Evolutionary conservation across 2,329 filamentous ascomycete species (phyloP), one percentile per base, ranked within the genome.

Genomic region (Raffaelea ambrosiae): DNA sequence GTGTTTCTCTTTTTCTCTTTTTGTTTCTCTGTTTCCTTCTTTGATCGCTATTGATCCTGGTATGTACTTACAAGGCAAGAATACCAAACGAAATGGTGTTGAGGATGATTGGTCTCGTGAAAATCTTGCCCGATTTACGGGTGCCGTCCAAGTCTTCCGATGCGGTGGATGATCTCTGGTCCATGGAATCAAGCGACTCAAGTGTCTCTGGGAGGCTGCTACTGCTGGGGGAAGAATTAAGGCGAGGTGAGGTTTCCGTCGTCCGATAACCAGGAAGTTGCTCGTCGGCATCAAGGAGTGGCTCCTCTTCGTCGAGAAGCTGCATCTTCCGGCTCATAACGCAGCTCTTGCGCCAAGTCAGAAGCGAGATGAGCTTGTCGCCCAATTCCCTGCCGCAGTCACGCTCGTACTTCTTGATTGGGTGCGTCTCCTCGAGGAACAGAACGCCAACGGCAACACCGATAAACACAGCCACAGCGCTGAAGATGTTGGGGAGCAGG

Each of bases 351-450:
- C 63, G 64, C 42, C 63, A 54, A 1, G 63, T 58, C 11, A 77
- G 56, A 46, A 70, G 64, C 4, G 66, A 66, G 18, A 80, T 54
- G 35, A 97, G 69, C 72, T 81, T 86, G 58, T 83, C 75, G 50
- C 93, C 91, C 20, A 88, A 60, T 61, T 91, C 85, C 14, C 86
- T 66, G 5, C 91, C 90, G 33, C 77, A 71, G 63, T 98, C 93
- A 40, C 78, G 79, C 48, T 82, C 75, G 55, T 81, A 66, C 68
- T 86, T 95, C 70, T 86, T 86, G 62, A 86, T 81, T 44, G 83
- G 77, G 61, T 98, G 93, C 1, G 93, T 97, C 69, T 98, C 93
- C 62, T 98, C 89, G 48, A 98, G 73, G 61, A 95, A 96, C 19
- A 96, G 67, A 47, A 94, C 71, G 18, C 90, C 90, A 46, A 93